phyloP scores from a whole-genome alignment of 2,329 filamentous ascomycete species.

The Stenocarpella maydis region DNA sequence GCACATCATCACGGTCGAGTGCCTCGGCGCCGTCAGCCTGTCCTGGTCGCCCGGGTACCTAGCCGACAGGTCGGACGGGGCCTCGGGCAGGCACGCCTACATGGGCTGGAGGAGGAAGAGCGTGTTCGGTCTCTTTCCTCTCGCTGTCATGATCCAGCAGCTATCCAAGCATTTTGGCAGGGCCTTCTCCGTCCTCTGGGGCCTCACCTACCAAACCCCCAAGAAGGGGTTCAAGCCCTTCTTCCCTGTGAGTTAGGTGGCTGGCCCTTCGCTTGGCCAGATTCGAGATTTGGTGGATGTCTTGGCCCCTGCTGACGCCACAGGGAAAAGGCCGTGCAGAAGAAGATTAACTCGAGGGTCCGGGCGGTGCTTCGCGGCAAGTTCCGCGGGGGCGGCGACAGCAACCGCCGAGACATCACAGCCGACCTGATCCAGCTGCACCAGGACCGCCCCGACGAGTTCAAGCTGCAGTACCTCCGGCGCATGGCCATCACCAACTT shows the following conservation, averaged over 20 bases:
- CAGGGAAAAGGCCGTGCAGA: constrained; percentile 39
- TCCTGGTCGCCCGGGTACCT: constrained; percentile 62
- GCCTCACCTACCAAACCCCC: constrained; percentile 54
- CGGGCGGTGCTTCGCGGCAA: constrained; percentile 34
- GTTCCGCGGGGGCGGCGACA: constrained; percentile 38
- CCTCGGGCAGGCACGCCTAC: constrained; percentile 58
- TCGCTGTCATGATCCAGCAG: constrained; percentile 49
- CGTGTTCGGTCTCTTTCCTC: constrained; percentile 60
- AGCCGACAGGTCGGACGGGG: constrained; percentile 52
- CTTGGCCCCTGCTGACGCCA: not conserved
- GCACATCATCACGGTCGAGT: constrained; percentile 63
- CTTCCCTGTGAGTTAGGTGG: constrained; percentile 54
- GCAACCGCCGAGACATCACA: constrained; percentile 50
- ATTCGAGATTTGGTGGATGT: not conserved
- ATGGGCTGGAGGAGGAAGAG: constrained; percentile 61
- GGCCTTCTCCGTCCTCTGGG: constrained; percentile 53
- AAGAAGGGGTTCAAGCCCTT: constrained; percentile 54
- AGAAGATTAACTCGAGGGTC: constrained; percentile 41
- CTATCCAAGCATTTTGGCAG: constrained; percentile 48
- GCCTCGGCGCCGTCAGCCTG: constrained; percentile 57
- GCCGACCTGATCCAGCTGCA: constrained; percentile 57
- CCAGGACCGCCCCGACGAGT: constrained; percentile 51
- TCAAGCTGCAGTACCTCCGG: constrained; percentile 56
- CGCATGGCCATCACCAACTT: constrained; percentile 64
- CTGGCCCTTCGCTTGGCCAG: not conserved